These are phyloP conservation scores for Glomus cerebriforme DNA, from an alignment of 192 early-diverging fungal genomes.

Conservation along the genomic window DNA sequence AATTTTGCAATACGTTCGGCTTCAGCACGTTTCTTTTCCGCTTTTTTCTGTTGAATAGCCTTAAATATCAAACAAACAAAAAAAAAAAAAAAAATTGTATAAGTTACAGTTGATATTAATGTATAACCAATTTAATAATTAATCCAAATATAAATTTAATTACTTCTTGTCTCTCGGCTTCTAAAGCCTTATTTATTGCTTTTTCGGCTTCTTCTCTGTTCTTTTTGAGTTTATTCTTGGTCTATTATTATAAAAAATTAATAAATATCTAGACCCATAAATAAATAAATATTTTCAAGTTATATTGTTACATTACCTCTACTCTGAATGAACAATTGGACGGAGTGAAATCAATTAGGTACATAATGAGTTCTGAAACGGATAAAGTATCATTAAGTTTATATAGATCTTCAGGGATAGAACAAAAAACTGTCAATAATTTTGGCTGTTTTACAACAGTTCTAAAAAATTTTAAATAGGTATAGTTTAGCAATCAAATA, in stretches of 20 bases:
- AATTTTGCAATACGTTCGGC: conserved; percentile 16
- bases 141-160: too few species aligned
- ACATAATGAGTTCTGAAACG: background rate
- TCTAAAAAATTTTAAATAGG: background rate
- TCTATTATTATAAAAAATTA: background rate
- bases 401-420: background rate
- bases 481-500: background rate
- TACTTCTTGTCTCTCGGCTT: conserved; percentile 9
- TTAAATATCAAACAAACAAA: too few species aligned
- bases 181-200: background rate
- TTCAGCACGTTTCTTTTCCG: conserved; percentile 16
- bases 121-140: too few species aligned
- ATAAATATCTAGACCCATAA: background rate
- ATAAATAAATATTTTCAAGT: background rate
- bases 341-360: conserved; percentile 6
- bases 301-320: background rate
- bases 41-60: conserved; percentile 7
- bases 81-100: background rate
- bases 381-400: background rate
- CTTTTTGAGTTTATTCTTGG: background rate
- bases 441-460: background rate
- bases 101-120: background rate
- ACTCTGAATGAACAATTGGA: background rate
- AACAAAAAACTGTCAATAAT: background rate
- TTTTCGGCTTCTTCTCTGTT: background rate